A percentile compares a stretch with the other conserved stretches of the same genome.
Conservation (phyloP, 495 filamentous ascomycete species). For the Xylaria cubensis region DNA sequence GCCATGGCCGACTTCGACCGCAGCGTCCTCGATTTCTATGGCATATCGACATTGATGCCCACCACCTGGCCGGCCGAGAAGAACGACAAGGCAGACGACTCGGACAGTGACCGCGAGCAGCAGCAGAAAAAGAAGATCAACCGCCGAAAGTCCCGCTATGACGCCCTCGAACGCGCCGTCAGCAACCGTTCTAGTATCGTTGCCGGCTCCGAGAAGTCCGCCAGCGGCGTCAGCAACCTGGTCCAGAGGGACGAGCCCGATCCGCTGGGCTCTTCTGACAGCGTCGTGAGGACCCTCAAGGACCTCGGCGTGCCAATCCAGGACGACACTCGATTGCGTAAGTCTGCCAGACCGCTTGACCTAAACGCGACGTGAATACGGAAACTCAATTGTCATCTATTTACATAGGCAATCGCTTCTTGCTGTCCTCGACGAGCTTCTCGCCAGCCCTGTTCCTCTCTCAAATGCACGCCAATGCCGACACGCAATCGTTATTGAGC, state of each 20-base stretch:
- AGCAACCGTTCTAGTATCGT: slow-evolving; percentile 69
- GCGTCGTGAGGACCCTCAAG: slow-evolving; percentile 81
- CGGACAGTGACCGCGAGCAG: slow-evolving; percentile 63
- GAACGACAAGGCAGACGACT: slow-evolving; percentile 69
- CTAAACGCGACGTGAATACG: background rate
- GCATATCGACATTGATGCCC: slow-evolving; percentile 79
- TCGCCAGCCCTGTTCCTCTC: slow-evolving; percentile 90
- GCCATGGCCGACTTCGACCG: slow-evolving; percentile 69
- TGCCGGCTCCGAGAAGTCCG: slow-evolving; percentile 72
- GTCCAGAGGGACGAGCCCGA: slow-evolving; percentile 91
- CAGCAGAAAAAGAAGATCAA: slow-evolving; percentile 53
- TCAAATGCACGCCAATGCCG: slow-evolving; percentile 83
- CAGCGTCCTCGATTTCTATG: slow-evolving; percentile 86
- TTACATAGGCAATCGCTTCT: slow-evolving; percentile 80
- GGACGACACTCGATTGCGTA: slow-evolving; percentile 79
- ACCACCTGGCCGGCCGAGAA: slow-evolving; percentile 86
- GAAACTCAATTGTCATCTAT: slow-evolving; percentile 13
- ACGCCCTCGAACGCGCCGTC: slow-evolving; percentile 76
- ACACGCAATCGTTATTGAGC: slow-evolving; percentile 76
- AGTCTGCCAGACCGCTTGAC: slow-evolving; percentile 40
- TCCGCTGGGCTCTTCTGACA: slow-evolving; percentile 79
- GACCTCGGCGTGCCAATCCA: slow-evolving; percentile 80
- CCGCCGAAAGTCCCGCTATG: slow-evolving; percentile 78
- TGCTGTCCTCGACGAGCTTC: slow-evolving; percentile 94
- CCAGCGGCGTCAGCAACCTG: slow-evolving; percentile 70